Evolutionary conservation across 208 protist genomes (phyloP).

Genomic region (Leishmania braziliensis): DNA sequence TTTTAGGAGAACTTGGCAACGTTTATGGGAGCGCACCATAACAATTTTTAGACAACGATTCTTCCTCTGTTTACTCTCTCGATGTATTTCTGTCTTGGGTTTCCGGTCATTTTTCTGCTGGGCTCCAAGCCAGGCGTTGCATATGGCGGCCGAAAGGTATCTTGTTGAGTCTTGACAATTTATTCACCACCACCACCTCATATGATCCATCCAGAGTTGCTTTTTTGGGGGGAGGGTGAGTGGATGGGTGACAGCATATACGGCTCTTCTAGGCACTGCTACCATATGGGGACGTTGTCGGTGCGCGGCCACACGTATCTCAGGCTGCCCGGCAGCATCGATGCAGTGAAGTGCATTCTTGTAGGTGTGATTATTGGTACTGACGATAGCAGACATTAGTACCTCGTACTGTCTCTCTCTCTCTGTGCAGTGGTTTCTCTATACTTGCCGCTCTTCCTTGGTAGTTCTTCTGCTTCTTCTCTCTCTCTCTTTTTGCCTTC

Average conservation of each 20-base stretch:
- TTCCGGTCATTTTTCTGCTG: not conserved
- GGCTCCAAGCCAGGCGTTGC: not conserved
- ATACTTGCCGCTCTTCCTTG: not conserved
- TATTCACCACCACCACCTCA: not conserved
- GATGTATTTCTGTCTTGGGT: not conserved
- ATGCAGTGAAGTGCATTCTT: not conserved
- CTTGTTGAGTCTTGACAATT: not conserved
- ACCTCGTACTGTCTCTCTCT: not conserved
- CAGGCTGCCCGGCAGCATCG: not conserved
- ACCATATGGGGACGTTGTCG: not conserved
- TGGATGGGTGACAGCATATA: not conserved
- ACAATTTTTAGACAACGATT: not conserved
- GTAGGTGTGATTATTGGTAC: not conserved
- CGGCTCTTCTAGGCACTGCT: too few relatives aligned
- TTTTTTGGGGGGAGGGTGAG: not conserved
- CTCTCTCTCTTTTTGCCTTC: not conserved
- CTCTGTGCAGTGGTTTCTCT: not conserved
- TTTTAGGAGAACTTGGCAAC: not conserved
- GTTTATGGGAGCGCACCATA: not conserved
- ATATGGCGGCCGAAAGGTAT: not conserved
- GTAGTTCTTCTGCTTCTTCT: not conserved
- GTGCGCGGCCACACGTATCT: not conserved
- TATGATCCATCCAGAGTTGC: not conserved
- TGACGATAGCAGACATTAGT: not conserved
- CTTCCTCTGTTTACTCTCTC: not conserved